phyloP scores from a whole-genome alignment of 2,329 filamentous ascomycete species.

The Microcyclospora tardicrescens region DNA sequence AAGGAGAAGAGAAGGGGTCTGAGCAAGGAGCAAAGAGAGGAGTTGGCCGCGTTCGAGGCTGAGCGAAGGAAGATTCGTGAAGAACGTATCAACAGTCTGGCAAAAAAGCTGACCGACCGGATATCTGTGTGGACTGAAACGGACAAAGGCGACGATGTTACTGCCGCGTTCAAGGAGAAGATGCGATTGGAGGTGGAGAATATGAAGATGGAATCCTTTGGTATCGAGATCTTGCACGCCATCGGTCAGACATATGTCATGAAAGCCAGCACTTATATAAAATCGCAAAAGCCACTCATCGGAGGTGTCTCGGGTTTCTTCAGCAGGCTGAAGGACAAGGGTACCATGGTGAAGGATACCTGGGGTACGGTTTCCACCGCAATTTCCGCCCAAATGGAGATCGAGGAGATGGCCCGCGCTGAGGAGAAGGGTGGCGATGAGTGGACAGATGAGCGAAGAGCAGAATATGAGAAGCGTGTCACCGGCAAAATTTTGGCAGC shows the following conservation, averaged over 20 bases:
- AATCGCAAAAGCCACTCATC: constrained; percentile 83
- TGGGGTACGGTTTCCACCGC: constrained; percentile 96
- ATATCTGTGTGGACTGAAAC: constrained; percentile 96
- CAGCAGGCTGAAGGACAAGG: constrained; percentile 87
- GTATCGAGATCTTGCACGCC: constrained; percentile 87
- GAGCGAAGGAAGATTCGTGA: constrained; percentile 75
- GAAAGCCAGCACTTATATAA: constrained; percentile 77
- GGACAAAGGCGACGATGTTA: constrained; percentile 76
- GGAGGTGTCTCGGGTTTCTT: constrained; percentile 86
- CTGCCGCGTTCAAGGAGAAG: constrained; percentile 82
- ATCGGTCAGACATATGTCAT: constrained; percentile 83
- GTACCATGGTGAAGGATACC: constrained; percentile 90
- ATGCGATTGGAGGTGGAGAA: constrained; percentile 91
- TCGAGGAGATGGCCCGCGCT: constrained; percentile 96
- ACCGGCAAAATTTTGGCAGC: constrained; percentile 97
- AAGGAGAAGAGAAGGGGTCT: constrained; percentile 79
- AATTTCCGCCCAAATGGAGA: constrained; percentile 93
- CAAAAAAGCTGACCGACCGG: constrained; percentile 75
- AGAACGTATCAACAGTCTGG: constrained; percentile 75
- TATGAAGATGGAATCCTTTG: constrained; percentile 98
- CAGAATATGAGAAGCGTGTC: constrained; percentile 87
- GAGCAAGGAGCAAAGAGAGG: constrained; percentile 84
- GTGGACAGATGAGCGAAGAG: constrained; percentile 95
- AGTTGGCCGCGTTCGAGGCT: constrained; percentile 74
- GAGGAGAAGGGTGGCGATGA: constrained; percentile 92